Conservation (phyloP, 331 rosid genomes). For the Arachis monticola region DNA sequence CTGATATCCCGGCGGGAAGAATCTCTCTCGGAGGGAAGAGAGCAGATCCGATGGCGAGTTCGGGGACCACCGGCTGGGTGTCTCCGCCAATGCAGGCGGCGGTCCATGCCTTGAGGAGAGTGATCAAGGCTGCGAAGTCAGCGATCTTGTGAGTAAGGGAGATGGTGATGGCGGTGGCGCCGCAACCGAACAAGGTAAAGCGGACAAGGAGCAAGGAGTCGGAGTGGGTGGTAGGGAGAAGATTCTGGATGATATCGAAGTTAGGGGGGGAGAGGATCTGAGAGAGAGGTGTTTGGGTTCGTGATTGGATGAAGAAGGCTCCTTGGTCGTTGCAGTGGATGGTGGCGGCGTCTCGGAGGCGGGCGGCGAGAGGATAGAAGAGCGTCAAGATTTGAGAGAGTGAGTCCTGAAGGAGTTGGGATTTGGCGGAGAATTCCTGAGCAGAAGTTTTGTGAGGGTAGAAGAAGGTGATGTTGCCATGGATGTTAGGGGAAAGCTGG, state of each 20-base stretch:
- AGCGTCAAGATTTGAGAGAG: slow-evolving; percentile 41
- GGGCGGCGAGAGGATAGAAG: slow-evolving; percentile 57
- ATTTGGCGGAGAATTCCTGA: slow-evolving; percentile 29
- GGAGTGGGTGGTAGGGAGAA: slow-evolving; percentile 37
- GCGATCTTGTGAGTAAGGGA: slow-evolving; percentile 47
- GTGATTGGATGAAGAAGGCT: slow-evolving; percentile 42
- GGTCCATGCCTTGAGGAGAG: slow-evolving; percentile 44
- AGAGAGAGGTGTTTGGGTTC: slow-evolving; percentile 33
- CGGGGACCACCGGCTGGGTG: not conserved
- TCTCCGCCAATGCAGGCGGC: not conserved
- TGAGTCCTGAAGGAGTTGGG: slow-evolving; percentile 48
- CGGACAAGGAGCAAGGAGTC: slow-evolving; percentile 39
- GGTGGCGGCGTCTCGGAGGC: slow-evolving; percentile 41
- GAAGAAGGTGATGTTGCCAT: slow-evolving; percentile 46
- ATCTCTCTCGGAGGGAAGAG: slow-evolving; percentile 50
- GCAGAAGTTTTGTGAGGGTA: not conserved
- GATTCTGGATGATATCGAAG: slow-evolving; percentile 28
- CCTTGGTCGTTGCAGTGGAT: slow-evolving; percentile 50
- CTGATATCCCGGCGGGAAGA: slow-evolving; percentile 28
- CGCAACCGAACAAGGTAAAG: slow-evolving; percentile 51
- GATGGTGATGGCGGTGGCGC: slow-evolving; percentile 40
- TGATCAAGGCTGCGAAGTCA: slow-evolving; percentile 36
- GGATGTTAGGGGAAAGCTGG: slow-evolving; percentile 45
- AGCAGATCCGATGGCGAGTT: slow-evolving; percentile 22
- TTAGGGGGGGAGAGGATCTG: slow-evolving; percentile 42